Evolutionary conservation across 805 yeast genomes (phyloP), one percentile per base, ranked within the genome.

Genomic region (Brettanomyces anomalus): DNA sequence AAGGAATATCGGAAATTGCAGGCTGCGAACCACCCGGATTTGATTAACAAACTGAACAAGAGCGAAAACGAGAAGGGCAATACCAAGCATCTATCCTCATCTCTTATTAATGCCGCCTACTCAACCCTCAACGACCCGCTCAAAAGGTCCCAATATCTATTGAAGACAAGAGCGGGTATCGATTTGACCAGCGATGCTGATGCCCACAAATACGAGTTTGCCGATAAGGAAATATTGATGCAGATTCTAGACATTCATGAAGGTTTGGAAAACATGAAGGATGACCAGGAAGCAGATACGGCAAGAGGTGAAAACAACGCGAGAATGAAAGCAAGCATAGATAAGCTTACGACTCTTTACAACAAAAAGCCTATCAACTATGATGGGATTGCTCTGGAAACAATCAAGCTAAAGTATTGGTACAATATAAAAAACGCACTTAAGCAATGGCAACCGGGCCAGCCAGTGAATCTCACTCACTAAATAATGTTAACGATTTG

Each of bases 231-330:
- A 14, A 64, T 85, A 55, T 64, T 90, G 34, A 75, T 86, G 81
- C 76, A 77, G 36, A 83, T 90, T 18, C 67, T 90, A 62, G 94
- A 87, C 49, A 77, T 86, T 4, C 93, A 89, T 57, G 98, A 90
- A 60, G 74, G 76, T 35, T 65, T 89, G 44, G 94, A 85, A 47
- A 77, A 77, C 49, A 80, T 86, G 4, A 64, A 67, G 1, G 64
- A 62, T 41, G 82, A 76, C 40, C 63, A 68, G 3, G 95, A 85
- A 39, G 66, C 85, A 28, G 71, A 62, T 1, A 60, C 52, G 0
- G 55, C 87, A 34, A 68, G 71, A 26, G 53, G 48, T 8, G 82
- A 77, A 44, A 88, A 87, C 51, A 71, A 77, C 30, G 57, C 48
- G 16, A 68, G 89, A 32, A 74, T 87, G 21, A 52, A 58, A 2